phyloP scores from a whole-genome alignment of 2,329 filamentous ascomycete species.

The Phoma sp. region DNA sequence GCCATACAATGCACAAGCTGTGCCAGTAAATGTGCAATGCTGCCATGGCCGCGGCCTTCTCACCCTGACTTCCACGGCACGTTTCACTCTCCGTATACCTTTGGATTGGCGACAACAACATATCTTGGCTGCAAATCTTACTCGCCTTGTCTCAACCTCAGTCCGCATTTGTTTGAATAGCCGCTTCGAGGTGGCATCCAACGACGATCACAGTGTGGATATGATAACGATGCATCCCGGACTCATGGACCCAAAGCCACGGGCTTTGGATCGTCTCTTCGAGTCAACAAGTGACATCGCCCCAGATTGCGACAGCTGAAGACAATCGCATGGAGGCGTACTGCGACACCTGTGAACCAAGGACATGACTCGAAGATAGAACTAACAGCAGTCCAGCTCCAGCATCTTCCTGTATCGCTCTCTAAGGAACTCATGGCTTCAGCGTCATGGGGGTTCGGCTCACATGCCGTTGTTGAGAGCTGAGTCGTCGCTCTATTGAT shows the following conservation, averaged over 20 bases:
- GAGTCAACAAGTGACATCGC: background rate
- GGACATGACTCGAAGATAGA: background rate
- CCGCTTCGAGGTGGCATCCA: background rate
- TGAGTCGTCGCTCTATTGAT: too few species aligned
- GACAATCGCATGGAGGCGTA: background rate
- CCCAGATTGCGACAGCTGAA: background rate
- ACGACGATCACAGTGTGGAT: background rate
- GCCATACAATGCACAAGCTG: background rate
- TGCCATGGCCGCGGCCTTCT: background rate
- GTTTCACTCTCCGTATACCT: slow-evolving; percentile 2
- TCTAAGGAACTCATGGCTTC: background rate
- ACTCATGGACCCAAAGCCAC: background rate
- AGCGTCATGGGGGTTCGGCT: background rate
- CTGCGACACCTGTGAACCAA: background rate
- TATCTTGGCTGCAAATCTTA: slow-evolving; percentile 16
- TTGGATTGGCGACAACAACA: slow-evolving; percentile 10
- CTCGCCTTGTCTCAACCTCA: slow-evolving; percentile 15
- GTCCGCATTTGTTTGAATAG: slow-evolving; percentile 9
- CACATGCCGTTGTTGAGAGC: too few species aligned
- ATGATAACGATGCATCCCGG: background rate
- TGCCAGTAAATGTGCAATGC: background rate
- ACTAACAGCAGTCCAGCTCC: background rate
- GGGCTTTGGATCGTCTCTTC: background rate
- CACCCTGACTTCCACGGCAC: background rate
- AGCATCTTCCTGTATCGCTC: background rate